Percentiles rank a stretch among this genome's conserved stretches.
These are phyloP conservation scores for Fusarium lyarnte DNA, from an alignment of 2,329 filamentous ascomycete genomes.

Conservation along the genomic window DNA sequence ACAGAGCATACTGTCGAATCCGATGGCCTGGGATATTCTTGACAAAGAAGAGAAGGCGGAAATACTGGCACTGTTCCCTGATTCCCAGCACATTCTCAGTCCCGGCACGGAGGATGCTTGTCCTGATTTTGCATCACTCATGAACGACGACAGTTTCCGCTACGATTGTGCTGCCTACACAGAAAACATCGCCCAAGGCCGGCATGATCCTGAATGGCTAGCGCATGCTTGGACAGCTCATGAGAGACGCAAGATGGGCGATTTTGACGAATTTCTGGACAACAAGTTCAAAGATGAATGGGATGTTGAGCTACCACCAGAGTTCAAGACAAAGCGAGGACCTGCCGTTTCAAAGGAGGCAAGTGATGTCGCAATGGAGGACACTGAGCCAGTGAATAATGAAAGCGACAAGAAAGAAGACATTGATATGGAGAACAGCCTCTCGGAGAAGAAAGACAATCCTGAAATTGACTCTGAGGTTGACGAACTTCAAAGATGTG, in stretches of 20 bases:
- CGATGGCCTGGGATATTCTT: conserved; percentile 52
- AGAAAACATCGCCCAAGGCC: conserved; percentile 57
- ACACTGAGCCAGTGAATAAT: background rate
- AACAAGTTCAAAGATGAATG: conserved; percentile 59
- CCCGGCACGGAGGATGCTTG: conserved; percentile 49
- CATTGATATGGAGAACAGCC: conserved; percentile 1
- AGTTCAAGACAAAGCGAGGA: conserved; percentile 38
- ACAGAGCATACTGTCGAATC: conserved; percentile 51
- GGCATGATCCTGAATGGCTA: conserved; percentile 64
- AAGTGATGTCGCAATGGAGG: conserved; percentile 26
- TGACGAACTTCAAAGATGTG: conserved; percentile 1
- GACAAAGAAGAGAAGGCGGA: conserved; percentile 47
- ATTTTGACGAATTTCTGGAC: conserved; percentile 60
- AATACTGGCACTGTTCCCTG: conserved; percentile 52
- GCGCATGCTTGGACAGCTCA: conserved; percentile 62
- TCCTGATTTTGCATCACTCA: conserved; percentile 54
- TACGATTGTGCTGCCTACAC: conserved; percentile 58
- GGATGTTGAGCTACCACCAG: conserved; percentile 53
- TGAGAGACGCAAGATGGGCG: conserved; percentile 57
- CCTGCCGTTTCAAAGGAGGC: background rate
- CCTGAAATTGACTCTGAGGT: background rate
- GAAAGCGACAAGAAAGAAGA: background rate
- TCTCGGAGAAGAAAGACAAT: background rate
- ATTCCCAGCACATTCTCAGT: conserved; percentile 50
- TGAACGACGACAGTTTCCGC: conserved; percentile 59